Evolutionary conservation across 495 filamentous ascomycete genomes (phyloP).

Genomic region (Evernia prunastri): DNA sequence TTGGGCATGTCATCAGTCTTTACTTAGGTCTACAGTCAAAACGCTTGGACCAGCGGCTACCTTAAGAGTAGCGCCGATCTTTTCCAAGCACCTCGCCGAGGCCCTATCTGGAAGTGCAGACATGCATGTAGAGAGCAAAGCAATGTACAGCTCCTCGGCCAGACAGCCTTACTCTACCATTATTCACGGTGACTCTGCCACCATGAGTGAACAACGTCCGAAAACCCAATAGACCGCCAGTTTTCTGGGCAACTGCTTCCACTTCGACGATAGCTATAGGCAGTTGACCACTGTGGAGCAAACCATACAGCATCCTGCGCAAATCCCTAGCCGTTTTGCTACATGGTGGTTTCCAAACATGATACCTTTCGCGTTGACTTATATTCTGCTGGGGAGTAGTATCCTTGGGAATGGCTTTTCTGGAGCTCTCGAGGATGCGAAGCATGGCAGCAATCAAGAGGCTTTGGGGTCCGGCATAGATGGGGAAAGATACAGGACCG

Average conservation of each 20-base stretch:
- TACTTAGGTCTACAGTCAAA: background rate
- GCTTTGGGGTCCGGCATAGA: constrained; percentile 21
- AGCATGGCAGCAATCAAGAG: constrained; percentile 19
- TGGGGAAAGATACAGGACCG: constrained; percentile 28
- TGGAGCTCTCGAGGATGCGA: background rate
- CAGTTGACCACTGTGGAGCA: background rate
- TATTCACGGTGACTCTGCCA: background rate
- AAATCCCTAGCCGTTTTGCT: background rate
- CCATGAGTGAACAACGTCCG: background rate
- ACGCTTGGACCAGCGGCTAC: constrained; percentile 4
- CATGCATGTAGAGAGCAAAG: no score
- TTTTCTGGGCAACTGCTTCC: background rate
- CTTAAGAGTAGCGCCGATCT: background rate
- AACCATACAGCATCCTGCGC: background rate
- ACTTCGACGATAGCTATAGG: background rate
- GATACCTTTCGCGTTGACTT: constrained; percentile 5
- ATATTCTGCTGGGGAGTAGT: constrained; percentile 8
- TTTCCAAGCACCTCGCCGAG: background rate
- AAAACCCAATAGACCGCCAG: background rate
- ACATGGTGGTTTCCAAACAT: constrained; percentile 13
- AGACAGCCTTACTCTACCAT: background rate
- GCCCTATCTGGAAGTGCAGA: no score
- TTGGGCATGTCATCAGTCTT: constrained; percentile 7
- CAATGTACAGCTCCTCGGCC: background rate
- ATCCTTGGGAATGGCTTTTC: constrained; percentile 5